Conservation (phyloP, 805 yeast genomes). For the Schizosaccharomyces pombe region DNA sequence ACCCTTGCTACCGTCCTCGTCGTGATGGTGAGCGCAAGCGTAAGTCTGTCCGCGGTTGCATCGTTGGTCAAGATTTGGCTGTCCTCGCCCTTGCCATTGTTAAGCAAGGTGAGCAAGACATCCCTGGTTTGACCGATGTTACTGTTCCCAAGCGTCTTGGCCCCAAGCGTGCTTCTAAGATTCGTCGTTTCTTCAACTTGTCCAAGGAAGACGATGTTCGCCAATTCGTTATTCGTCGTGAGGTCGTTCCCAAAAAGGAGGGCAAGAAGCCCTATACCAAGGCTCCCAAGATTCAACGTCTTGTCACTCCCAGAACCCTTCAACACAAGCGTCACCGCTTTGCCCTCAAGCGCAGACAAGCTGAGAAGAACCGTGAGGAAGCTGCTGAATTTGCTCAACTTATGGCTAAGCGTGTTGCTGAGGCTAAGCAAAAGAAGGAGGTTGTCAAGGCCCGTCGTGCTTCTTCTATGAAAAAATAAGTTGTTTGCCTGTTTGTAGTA, state of each 20-base stretch:
- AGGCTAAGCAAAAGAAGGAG: conserved; percentile 95
- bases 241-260: conserved; percentile 46
- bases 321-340: conserved; percentile 97
- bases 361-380: conserved; percentile 98
- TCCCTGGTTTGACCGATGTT: conserved; percentile 85
- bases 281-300: conserved; percentile 99
- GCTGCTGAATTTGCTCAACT: conserved; percentile 99
- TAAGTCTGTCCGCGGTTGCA: conserved; percentile 99
- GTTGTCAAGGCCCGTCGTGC: conserved; percentile 99
- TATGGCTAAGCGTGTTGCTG: conserved; percentile 93
- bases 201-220: conserved; percentile 82
- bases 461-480: conserved; percentile 49
- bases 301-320: conserved; percentile 94
- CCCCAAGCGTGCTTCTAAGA: conserved; percentile 99
- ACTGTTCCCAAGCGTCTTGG: conserved; percentile 97
- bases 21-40: conserved; percentile 99
- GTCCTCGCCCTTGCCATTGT: conserved; percentile 79
- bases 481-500: background rate
- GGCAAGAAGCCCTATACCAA: conserved; percentile 96
- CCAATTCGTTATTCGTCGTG: conserved; percentile 92
- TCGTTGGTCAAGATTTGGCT: conserved; percentile 90
- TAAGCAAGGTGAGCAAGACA: conserved; percentile 92
- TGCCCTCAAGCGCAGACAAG: conserved; percentile 83
- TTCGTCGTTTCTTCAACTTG: conserved; percentile 98
- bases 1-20: conserved; percentile 99